Evolutionary conservation across 495 filamentous ascomycete species (phyloP), one percentile per base, ranked within the genome.

Genomic region (Cairneyella variabilis): DNA sequence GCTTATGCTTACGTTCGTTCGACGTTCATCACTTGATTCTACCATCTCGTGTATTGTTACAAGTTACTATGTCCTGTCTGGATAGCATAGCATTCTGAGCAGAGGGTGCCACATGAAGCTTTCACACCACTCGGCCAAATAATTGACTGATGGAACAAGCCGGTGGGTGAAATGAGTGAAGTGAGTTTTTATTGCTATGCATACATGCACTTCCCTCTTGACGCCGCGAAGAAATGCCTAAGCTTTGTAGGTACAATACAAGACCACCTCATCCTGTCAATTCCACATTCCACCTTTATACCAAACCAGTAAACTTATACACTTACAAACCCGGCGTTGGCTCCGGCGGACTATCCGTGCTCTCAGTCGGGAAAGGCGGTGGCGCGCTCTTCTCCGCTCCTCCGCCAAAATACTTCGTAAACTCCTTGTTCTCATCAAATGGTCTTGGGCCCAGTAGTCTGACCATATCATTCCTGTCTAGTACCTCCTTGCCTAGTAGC

Each of bases 381-480:
- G 83, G 81, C 21, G 83, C 73, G 51, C 77, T 74, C 60, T 72
- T 79, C 51, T 61, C 34, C 14, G 18, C 21, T 17, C 72, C 69
- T 48, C 65, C 67, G 50, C 84, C 83, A 67, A 98, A 98, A 72
- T 96, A 97, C 72, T 96, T 97, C 45, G 80, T 69, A 66, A 98
- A 97, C 54, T 97, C 91, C 60, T 84, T 83, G 56, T 85, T 82
- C 40, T 97, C 91, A 20, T 84, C 83, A 66, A 83, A 97, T 36
- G 85, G 83, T 48, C 93, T 75, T 34, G 83, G 85, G 2, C 93
- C 93, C 21, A 98, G 73, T 43, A 98, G 72, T 47, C 93, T 76
- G 36, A 97, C 77, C 77, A 98, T 80, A 71, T 98, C 93, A 56
- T 97, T 93, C 45, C 93, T 77, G 14, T 80, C 80, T 22, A 98